Evolutionary conservation across 129 eudicot genomes (phyloP).

Genomic region (Tanacetum coccineum): DNA sequence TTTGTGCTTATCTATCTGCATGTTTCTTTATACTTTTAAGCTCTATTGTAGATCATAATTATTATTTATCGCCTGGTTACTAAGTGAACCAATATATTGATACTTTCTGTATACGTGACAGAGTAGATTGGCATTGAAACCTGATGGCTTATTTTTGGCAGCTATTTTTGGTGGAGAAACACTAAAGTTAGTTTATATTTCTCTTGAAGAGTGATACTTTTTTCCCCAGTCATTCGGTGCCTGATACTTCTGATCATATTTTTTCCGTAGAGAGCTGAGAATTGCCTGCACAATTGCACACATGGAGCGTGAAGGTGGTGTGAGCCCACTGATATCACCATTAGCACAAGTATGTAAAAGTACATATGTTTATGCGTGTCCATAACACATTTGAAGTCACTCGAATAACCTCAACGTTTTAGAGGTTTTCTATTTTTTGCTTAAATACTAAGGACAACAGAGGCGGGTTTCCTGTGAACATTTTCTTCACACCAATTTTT

Average conservation of each 20-base stretch:
- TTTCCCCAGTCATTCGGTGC: background rate
- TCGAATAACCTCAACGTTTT: background rate
- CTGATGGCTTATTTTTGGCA: slow-evolving; percentile 93
- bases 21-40: background rate
- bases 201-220: background rate
- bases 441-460: background rate
- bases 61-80: slow-evolving; percentile 3
- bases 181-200: slow-evolving; percentile 44
- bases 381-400: background rate
- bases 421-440: background rate
- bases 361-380: background rate
- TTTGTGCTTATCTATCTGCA: slow-evolving; percentile 27
- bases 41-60: background rate
- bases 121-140: slow-evolving; percentile 88
- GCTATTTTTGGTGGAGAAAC: slow-evolving; percentile 99
- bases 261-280: slow-evolving; percentile 67
- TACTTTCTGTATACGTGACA: slow-evolving; percentile 34
- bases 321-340: slow-evolving; percentile 93
- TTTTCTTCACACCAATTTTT: background rate
- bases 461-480: background rate
- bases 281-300: slow-evolving; percentile 95
- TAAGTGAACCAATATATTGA: background rate
- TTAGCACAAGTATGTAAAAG: slow-evolving; percentile 70
- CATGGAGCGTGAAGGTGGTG: slow-evolving; percentile 99
- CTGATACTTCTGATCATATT: background rate